phyloP scores from a whole-genome alignment of 805 yeast species.

The Starmerella vitae region DNA sequence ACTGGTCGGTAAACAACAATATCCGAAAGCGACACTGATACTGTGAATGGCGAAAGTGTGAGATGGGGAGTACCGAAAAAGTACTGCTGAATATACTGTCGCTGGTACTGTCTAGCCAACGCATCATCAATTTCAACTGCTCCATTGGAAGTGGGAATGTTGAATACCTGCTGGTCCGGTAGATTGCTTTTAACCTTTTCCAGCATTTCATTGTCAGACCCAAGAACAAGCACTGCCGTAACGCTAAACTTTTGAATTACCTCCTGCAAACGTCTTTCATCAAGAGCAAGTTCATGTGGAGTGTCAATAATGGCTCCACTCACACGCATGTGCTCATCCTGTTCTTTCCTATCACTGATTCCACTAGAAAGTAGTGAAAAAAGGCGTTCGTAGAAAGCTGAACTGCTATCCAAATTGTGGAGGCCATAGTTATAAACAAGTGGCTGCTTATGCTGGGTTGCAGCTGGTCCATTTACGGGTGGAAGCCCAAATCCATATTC shows the following conservation, averaged over 20 bases:
- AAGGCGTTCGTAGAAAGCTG: conserved; percentile 39
- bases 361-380: conserved; percentile 39
- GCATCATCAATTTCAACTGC: conserved; percentile 53
- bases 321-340: conserved; percentile 33
- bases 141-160: conserved; percentile 36
- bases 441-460: conserved; percentile 70
- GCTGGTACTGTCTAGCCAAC: conserved; percentile 57
- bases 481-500: conserved; percentile 71
- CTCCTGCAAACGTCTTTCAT: conserved; percentile 25
- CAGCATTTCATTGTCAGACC: conserved; percentile 46
- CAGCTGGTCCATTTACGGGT: conserved; percentile 39
- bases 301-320: conserved; percentile 65
- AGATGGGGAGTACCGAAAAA: conserved; percentile 65
- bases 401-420: conserved; percentile 44
- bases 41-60: conserved; percentile 69
- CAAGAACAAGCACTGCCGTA: conserved; percentile 46
- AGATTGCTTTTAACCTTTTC: conserved; percentile 6
- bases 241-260: conserved; percentile 48
- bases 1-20: conserved; percentile 50
- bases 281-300: conserved; percentile 33
- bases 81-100: conserved; percentile 67
- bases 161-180: conserved; percentile 1
- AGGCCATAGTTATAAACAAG: conserved; percentile 70
- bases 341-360: conserved; percentile 34
- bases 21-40: conserved; percentile 53